Base-by-base conservation (phyloP, 2,329 filamentous ascomycete species). In the Fusarium abutilonis region DNA sequence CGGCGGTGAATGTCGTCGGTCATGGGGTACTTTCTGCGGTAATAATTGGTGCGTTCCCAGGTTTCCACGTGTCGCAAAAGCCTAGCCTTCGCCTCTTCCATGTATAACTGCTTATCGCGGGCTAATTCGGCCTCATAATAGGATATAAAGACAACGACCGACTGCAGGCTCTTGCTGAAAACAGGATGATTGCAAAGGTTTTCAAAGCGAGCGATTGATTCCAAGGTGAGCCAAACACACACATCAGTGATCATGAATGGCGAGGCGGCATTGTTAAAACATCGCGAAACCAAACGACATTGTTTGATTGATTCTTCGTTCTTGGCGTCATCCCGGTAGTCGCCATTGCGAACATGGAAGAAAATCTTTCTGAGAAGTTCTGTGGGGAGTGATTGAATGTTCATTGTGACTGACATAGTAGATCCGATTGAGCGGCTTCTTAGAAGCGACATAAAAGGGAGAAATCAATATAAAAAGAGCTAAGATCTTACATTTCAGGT, bases 121-220 rank as follows among this genome's bases (percentile, higher is more conserved):
- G 46, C 52, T 19, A 55, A 2, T 15, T 55, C 39, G 8, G 39
- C 26, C 4, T 55, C 46, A 13, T 55, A 55, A 9, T 23, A 39
- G 9, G 46, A 55, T 28, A 52, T 3, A 9, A 15, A 4, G n/a
- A 55, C 10, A 2, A 39, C 14, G 17, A 52, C 52, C 28, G 4
- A 51, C n/a, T n/a, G 26, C 1, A 55, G 32, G 26, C 32, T 23
- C 19, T 29, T 51, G 26, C 52, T 32, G n/a, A 52, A 40, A 10
- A 52, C 1, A 3, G 52, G 46, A 17, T 55, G 46, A 3, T 4
- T 2, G 13, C 39, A 34, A 9, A 55, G 32, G 2, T 34, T 10
- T 9, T 55, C 52, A 2, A 55, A 9, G 1, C 34, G 19, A 19
- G 13, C 9, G 4, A 55, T 44, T 1, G 52, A 52, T n/a, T 29